Evolutionary conservation across 805 yeast genomes (phyloP), one percentile per base, ranked within the genome.

Genomic region (Schwanniomyces vanrijiae): DNA sequence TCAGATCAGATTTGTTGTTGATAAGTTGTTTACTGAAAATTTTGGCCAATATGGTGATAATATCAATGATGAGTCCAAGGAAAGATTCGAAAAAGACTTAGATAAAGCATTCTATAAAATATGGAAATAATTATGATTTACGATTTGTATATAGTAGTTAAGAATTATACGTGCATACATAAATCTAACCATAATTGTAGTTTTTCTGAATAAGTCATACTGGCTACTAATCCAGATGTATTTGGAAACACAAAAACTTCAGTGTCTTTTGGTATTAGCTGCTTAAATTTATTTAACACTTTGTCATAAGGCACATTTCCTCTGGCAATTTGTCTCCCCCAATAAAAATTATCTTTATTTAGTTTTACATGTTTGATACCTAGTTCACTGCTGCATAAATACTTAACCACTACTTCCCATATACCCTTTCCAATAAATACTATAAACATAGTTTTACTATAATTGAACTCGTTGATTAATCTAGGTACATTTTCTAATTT

Each of bases 341-440:
- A 86, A 28, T 54, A 37, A 49, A 86, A 84, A 20, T 59, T 49
- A 5, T 55, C 52, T 26, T 61, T 55, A 16, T 58, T 53, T 28
- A 64, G 50, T 37, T 64, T 58, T 34, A 54, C 45, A 21, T 60
- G 57, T 33, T 53, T 55, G 18, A 71, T 69, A 5, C 61, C 57
- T 37, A 64, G 48, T 44, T 54, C 55, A 7, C 42, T 44, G 13
- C 42, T 44, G 13, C 55, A 56, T 46, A 64, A 45, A 50, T 58
- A 69, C 51, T 68, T 72, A 43, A 77, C 71, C 0, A 86, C 62
- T 2, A 76, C 61, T 45, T 84, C 88, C 89, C 90, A 86, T 5
- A 86, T 83, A 0, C 90, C 90, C 54, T 84, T 84, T 0, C 94
- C 94, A 3, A 86, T 80, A 19, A 87, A 63, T 28, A 86, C 83